These are phyloP conservation scores for Epichloe bromicola DNA, from an alignment of 2,329 filamentous ascomycete species.

Conservation along the genomic window DNA sequence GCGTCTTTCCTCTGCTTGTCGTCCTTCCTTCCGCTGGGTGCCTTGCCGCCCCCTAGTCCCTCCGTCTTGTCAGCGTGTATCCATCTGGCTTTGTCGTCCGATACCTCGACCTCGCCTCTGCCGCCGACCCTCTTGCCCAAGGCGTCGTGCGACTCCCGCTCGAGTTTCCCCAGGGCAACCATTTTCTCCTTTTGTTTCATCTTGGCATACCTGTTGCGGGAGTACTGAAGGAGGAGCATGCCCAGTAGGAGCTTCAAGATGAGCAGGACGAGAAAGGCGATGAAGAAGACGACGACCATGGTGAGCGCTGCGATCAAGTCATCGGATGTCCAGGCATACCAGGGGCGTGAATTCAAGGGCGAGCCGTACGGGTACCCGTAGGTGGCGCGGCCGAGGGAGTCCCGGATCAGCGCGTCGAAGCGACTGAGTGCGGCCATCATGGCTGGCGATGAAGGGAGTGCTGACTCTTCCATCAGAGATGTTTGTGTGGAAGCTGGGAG, in stretches of 20 bases:
- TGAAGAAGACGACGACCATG: constrained; percentile 77
- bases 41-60: constrained; percentile 41
- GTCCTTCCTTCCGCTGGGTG: constrained; percentile 42
- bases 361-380: constrained; percentile 43
- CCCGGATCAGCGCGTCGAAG: constrained; percentile 62
- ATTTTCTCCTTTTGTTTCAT: constrained; percentile 63
- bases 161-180: constrained; percentile 31
- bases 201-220: constrained; percentile 61
- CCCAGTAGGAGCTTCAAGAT: constrained; percentile 77
- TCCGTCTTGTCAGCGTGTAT: constrained; percentile 80
- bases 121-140: constrained; percentile 66
- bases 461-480: constrained; percentile 50
- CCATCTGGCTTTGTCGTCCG: constrained; percentile 73
- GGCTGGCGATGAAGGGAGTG: constrained; percentile 53
- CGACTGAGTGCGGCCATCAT: constrained; percentile 67
- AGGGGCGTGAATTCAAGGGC: constrained; percentile 26
- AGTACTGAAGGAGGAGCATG: constrained; percentile 71
- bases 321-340: constrained; percentile 51
- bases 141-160: constrained; percentile 47
- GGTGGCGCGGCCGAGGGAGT: constrained; percentile 61
- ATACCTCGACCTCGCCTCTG: constrained; percentile 76
- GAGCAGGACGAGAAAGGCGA: constrained; percentile 72
- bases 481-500: constrained; percentile 52
- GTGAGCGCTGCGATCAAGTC: constrained; percentile 63
- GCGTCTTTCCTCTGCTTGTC: constrained; percentile 31